These are phyloP conservation scores for Rhytidiadelphus loreus DNA, from an alignment of 225 moss, liverwort and hornwort genomes.

Conservation along the genomic window DNA sequence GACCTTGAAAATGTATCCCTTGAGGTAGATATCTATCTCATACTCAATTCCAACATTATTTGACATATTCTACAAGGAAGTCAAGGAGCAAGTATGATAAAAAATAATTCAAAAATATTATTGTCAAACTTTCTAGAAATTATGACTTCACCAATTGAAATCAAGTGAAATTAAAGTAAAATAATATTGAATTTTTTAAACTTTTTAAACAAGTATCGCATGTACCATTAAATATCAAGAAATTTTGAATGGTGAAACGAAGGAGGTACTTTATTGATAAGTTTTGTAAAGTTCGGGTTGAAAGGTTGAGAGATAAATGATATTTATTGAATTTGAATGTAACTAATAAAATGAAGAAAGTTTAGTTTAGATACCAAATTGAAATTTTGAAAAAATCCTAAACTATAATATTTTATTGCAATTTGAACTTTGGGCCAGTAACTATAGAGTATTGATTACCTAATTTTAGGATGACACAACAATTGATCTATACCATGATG, in stretches of 20 bases:
- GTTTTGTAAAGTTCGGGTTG: not conserved
- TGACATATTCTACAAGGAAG: not conserved
- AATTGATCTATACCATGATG: no score
- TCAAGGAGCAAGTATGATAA: not conserved
- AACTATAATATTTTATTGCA: no score
- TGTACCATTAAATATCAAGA: not conserved
- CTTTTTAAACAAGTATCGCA: not conserved
- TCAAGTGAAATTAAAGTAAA: not conserved
- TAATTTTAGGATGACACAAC: no score
- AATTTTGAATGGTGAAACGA: not conserved
- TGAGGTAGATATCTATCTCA: rapidly evolving
- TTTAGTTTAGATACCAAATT: no score
- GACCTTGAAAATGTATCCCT: not conserved
- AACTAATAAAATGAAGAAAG: no score
- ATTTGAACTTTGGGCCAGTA: no score
- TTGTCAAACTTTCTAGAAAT: not conserved
- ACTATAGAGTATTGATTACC: no score
- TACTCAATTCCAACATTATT: not conserved
- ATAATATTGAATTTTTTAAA: not conserved
- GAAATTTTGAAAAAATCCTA: no score
- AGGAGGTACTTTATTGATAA: not conserved
- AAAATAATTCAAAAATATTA: not conserved
- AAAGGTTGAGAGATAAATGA: not conserved
- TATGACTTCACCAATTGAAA: not conserved
- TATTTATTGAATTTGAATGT: no score